These are phyloP conservation scores for Trichoderma harzianum DNA, from an alignment of 2,329 filamentous ascomycete species.

Conservation along the genomic window DNA sequence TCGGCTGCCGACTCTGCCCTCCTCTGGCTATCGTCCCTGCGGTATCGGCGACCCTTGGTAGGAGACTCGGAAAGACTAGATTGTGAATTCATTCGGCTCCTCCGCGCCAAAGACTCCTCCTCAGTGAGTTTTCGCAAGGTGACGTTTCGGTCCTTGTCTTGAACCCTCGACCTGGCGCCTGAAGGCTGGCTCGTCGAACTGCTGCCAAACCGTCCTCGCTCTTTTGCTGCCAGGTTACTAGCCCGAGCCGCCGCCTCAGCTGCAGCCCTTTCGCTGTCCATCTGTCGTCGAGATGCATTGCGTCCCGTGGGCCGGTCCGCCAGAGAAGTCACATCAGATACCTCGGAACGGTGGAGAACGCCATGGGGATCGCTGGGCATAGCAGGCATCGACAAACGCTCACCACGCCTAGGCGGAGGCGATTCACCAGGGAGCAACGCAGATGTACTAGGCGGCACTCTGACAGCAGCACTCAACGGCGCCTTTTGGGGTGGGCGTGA, in stretches of 20 bases:
- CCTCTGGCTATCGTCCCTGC: constrained; percentile 50
- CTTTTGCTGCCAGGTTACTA: constrained; percentile 47
- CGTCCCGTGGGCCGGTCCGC: constrained; percentile 40
- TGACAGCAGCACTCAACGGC: constrained; percentile 22
- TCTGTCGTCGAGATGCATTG: constrained; percentile 45
- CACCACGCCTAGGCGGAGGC: constrained; percentile 33
- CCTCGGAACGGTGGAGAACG: constrained; percentile 32
- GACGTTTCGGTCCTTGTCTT: constrained; percentile 58
- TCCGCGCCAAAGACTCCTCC: constrained; percentile 50
- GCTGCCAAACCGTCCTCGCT: constrained; percentile 40
- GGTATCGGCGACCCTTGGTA: constrained; percentile 45
- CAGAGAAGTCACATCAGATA: constrained; percentile 31
- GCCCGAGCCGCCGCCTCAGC: constrained; percentile 48
- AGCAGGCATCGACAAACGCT: constrained; percentile 46
- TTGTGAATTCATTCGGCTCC: constrained; percentile 48
- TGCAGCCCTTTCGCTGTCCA: constrained; percentile 44
- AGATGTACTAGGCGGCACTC: constrained; percentile 21
- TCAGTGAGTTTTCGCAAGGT: constrained; percentile 60
- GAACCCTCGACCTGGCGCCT: constrained; percentile 56
- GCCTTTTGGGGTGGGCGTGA: constrained; percentile 25
- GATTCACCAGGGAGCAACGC: constrained; percentile 26
- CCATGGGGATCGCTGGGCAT: constrained; percentile 54
- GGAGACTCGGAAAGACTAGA: constrained; percentile 58
- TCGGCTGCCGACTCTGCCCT: constrained; percentile 48
- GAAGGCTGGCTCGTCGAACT: constrained; percentile 46